Base-by-base conservation (phyloP, 108 stramenopile genomes). In the Skeletonema potamos region DNA sequence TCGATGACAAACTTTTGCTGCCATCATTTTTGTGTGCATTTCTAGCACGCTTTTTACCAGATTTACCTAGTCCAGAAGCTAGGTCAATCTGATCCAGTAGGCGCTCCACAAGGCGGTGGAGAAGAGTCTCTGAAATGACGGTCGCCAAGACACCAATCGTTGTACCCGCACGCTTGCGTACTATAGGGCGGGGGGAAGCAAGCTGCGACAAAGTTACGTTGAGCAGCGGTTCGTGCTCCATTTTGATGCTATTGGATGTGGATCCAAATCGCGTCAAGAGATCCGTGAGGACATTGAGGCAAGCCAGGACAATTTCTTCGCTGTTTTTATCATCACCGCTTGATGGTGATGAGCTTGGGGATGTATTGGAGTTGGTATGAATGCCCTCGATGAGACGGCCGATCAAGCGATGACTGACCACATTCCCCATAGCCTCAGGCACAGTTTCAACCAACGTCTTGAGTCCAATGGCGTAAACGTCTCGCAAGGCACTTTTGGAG, bases 401-500 rank as follows among this genome's bases (percentile, higher is more conserved):
- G 2, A 89, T 79, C 62, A 99, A 77, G 26, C 85, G 83, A 61
- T 85, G 69, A 29, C 88, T 79, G 28, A 98, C 96, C 11, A 56
- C 61, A 61, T 92, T 85, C 13, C 97, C 98, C 92, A 94, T 94
- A 22, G 60, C 22, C 13, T 73, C 37, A 15, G 97, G 96, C 41
- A 98, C 93, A 10, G 96, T 96, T 58, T 93, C 88, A 71, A 98
- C 90, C 27, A 97, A 70, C 0, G 97, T 99, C 77, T 97, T 90
- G n/a, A 99, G 83, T 62, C 99, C 97, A 77, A 99, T 99, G 28
- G 96, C 83, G 64, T 98, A 99, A 9, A 99, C 96, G 85, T 99
- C 99, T 10, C 99, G 81, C 29, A 99, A 81, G 71, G 97, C 99
- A 33, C 83, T 81, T 77, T 97, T 96, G 56, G 56, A 57, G n/a